Percentiles rank a stretch among this genome's conserved stretches.
Conservation (phyloP, 306 rosid genomes). For the Senna siamea region DNA sequence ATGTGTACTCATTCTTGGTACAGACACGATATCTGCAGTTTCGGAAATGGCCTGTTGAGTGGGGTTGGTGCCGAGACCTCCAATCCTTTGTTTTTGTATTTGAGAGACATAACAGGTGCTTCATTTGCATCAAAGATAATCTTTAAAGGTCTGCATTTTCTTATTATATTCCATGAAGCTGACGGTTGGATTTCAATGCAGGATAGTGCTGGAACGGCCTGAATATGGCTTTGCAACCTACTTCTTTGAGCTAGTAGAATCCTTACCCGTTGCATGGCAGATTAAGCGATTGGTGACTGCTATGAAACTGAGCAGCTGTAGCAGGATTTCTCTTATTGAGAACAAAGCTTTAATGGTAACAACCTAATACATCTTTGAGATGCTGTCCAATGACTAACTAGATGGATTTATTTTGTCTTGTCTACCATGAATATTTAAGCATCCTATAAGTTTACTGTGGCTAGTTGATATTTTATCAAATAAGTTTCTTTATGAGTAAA, state of each 20-base stretch:
- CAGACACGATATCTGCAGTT: slow-evolving; percentile 78
- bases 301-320: slow-evolving; percentile 77
- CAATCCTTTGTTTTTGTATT: slow-evolving; percentile 91
- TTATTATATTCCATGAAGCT: slow-evolving; percentile 32
- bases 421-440: slow-evolving; percentile 21
- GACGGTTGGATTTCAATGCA: slow-evolving; percentile 48
- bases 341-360: slow-evolving; percentile 74
- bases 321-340: slow-evolving; percentile 82
- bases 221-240: slow-evolving; percentile 96
- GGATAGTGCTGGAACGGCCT: slow-evolving; percentile 93
- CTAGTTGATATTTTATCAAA: slow-evolving; percentile 1
- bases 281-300: slow-evolving; percentile 85
- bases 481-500: neutral
- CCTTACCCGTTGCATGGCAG: slow-evolving; percentile 82
- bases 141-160: slow-evolving; percentile 24
- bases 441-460: neutral
- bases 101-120: slow-evolving; percentile 85
- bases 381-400: slow-evolving; percentile 4
- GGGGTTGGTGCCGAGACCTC: slow-evolving; percentile 99
- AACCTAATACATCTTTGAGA: slow-evolving; percentile 28
- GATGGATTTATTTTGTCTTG: slow-evolving; percentile 12
- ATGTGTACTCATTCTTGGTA: slow-evolving; percentile 23
- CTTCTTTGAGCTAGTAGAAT: slow-evolving; percentile 81
- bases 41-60: slow-evolving; percentile 84
- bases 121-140: slow-evolving; percentile 36